phyloP scores from a whole-genome alignment of 1,139 yeast species.

The Wickerhamomyces sp. region DNA sequence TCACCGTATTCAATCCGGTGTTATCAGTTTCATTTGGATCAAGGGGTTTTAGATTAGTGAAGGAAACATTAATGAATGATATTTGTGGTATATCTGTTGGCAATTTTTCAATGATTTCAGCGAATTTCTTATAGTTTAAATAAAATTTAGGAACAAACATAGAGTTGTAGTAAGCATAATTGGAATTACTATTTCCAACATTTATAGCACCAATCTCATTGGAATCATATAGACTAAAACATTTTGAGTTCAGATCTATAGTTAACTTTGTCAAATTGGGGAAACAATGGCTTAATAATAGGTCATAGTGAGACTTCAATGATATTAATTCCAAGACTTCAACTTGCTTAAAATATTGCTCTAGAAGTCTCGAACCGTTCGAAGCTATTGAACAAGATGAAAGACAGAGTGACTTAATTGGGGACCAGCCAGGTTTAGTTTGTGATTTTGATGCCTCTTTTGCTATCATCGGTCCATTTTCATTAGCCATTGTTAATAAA shows the following conservation, averaged over 20 bases:
- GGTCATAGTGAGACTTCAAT: conserved; percentile 39
- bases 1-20: conserved; percentile 12
- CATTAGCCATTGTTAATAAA: conserved; percentile 19
- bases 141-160: conserved; percentile 25
- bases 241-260: conserved; percentile 45
- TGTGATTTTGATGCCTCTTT: conserved; percentile 17
- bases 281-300: conserved; percentile 47
- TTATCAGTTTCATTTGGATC: conserved; percentile 14
- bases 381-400: conserved; percentile 32
- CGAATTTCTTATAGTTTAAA: conserved; percentile 17
- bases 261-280: conserved; percentile 30
- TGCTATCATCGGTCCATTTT: conserved; percentile 17
- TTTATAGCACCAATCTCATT: conserved; percentile 16
- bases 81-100: conserved; percentile 14
- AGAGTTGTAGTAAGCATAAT: conserved; percentile 23
- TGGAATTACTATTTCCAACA: conserved; percentile 18
- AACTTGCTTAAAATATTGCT: conserved; percentile 36
- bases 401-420: conserved; percentile 26
- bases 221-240: conserved; percentile 33
- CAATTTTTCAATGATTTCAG: conserved; percentile 15
- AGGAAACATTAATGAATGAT: conserved; percentile 20
- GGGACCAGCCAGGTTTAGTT: conserved; percentile 24
- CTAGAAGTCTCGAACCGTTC: conserved; percentile 29
- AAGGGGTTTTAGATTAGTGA: conserved; percentile 22
- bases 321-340: conserved; percentile 33